Base-by-base conservation (phyloP, 371 early-diverging fungal species). In the Entomophthora muscae region DNA sequence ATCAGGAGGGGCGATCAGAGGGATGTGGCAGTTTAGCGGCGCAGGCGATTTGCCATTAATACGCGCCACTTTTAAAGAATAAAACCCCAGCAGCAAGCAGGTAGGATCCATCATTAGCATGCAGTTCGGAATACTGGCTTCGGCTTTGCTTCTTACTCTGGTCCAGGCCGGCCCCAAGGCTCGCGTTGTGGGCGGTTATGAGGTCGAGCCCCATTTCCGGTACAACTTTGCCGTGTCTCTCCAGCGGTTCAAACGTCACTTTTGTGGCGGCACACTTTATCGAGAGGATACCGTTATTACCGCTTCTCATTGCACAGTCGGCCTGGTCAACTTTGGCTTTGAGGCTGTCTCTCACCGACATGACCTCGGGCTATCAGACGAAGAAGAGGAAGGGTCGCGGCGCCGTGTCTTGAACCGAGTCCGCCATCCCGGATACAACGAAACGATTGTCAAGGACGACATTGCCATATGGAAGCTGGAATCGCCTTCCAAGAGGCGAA, bases 161-260 rank as follows among this genome's bases (percentile, higher is more conserved):
- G n/a, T n/a, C n/a, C n/a, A n/a, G n/a, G n/a, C n/a, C n/a, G n/a
- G n/a, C 51, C 55, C 55, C 5, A 5, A 5, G 7, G 55, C 13
- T 70, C 81, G 62, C 27, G 52, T 61, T 30, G 42, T 61, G 13
- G 62, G 62, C 28, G 62, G 62, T 3, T 61, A 33, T 27, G 62
- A 61, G 29, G 62, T 61, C 28, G n/a, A 2, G 21, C 62, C 62
- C 23, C 1, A 17, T 1, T 61, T 61, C 26, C 42, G 29, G 21
- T 61, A 61, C 28, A 26, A 51, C 22, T 52, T 23, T 23, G 28
- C 52, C 21, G 62, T 52, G n/a, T 51, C 52, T n/a, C 52, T 61
- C 21, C 52, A 61, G 2, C 24, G 27, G 1, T 22, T 27, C 10
- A 29, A 28, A 1, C 21, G 26, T 2, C 62, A 61, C 62, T 52